A percentile compares a stretch with the other conserved stretches of the same genome.
Evolutionary conservation across 148 eudicot species (phyloP).

Genomic region (Nyssa sinensis): DNA sequence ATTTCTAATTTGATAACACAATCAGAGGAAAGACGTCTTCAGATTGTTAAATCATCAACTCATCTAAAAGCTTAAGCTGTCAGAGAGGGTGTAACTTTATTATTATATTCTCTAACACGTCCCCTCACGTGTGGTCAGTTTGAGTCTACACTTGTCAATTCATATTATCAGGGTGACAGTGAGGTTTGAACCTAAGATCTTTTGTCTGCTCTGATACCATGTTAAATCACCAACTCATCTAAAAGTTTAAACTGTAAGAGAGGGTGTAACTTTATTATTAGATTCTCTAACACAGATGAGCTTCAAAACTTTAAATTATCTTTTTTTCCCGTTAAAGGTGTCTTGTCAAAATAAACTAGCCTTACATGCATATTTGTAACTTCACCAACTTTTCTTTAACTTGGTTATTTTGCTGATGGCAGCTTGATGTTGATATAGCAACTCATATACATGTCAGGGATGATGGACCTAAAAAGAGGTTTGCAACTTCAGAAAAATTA

Average conservation of each 20-base stretch:
- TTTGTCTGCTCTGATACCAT: too few species aligned
- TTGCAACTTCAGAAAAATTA: constrained; percentile 10
- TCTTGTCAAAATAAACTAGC: not conserved
- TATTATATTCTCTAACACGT: too few species aligned
- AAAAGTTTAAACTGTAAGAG: too few species aligned
- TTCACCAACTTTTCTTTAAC: not conserved
- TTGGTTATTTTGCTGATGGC: constrained; percentile 14
- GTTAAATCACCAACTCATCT: too few species aligned
- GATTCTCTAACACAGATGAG: too few species aligned
- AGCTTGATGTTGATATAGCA: constrained; percentile 83
- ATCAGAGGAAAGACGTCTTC: not conserved
- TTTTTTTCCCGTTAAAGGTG: not conserved
- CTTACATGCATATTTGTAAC: not conserved
- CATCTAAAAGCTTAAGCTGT: too few species aligned
- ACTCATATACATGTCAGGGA: constrained; percentile 81
- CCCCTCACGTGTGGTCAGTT: too few species aligned
- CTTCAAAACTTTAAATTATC: not conserved
- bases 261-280: too few species aligned
- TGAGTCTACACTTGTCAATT: not conserved
- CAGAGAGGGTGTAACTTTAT: too few species aligned
- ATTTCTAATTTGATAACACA: not conserved
- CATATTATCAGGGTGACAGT: too few species aligned
- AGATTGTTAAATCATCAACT: too few species aligned
- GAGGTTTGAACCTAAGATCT: too few species aligned
- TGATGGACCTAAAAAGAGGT: constrained; percentile 98